These are phyloP conservation scores for Poa pratensis DNA, from an alignment of 176 grass and related monocot genomes.

Conservation along the genomic window DNA sequence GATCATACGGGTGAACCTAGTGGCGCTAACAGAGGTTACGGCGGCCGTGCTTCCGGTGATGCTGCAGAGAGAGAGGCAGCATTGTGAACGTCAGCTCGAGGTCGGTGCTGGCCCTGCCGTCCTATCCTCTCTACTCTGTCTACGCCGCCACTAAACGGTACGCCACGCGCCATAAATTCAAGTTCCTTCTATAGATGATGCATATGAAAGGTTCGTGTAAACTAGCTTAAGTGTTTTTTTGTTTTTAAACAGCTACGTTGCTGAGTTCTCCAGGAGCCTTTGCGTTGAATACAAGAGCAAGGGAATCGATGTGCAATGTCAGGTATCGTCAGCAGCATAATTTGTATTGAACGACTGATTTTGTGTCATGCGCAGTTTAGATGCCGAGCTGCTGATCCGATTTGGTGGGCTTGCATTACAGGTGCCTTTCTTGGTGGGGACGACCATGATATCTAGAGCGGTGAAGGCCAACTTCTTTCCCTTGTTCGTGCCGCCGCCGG, in stretches of 20 bases:
- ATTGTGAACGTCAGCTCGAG: not conserved
- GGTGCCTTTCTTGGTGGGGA: constrained; percentile 55
- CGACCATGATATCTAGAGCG: constrained; percentile 39
- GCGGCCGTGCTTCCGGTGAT: not conserved
- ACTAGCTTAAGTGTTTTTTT: not conserved
- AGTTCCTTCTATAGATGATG: no score
- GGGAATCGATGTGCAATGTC: not conserved
- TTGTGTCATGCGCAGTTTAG: no score
- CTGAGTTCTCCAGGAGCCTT: not conserved
- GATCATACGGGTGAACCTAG: not conserved
- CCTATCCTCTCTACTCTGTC: not conserved
- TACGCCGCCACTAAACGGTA: not conserved
- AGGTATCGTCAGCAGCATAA: not conserved
- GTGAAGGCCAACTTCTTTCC: not conserved
- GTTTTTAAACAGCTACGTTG: not conserved
- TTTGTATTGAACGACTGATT: no score
- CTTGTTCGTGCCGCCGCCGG: constrained; percentile 32
- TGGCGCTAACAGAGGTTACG: not conserved
- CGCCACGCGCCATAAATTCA: no score
- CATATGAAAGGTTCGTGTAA: no score
- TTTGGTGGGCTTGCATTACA: not conserved
- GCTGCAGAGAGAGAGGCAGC: not conserved
- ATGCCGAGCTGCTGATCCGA: no score
- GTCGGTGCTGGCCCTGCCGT: not conserved
- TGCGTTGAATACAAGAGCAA: not conserved